Base-by-base conservation (phyloP, 768 basidiomycete genomes). In the Gloeopeniophorella convolvens region DNA sequence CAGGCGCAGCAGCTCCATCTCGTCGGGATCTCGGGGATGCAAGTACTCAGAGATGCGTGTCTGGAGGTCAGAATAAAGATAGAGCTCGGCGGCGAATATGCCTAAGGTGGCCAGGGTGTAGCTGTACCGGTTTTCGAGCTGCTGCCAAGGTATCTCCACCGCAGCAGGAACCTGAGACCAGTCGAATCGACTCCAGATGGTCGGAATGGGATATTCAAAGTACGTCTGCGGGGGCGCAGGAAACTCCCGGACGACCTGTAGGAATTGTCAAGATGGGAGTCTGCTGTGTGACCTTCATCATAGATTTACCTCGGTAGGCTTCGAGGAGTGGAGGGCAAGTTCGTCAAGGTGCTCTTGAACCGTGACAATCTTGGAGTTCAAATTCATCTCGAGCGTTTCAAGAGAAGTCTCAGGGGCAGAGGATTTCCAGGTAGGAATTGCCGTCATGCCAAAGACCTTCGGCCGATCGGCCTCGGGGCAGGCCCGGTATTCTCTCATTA, bases 381-480 rank as follows among this genome's bases (percentile, higher is more conserved):
- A 58, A 57, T 85, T 89, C 35, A 70, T 68, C 63, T 93, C 88
- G 3, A 91, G 69, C 0, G 72, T 71, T 18, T 69, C 62, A 16
- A 94, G 67, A 3, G 86, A 85, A 20, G 75, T 75, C 16, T 69
- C 64, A 0, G 88, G 80, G 45, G 89, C 77, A 55, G 78, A 83
- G 11, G 79, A 74, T 55, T 88, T 86, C 84, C 85, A 90, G 21
- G 91, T 80, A 0, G 91, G 91, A 15, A 88, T 91, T 0, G 92
- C 92, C 0, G 92, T 94, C 83, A 95, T 86, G 3, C 92, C 92
- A 53, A 94, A 89, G n/a, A 95, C 73, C 62, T 87, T 90, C 9
- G 89, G 87, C n/a, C 84, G 72, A 16, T 68, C 59, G 1, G 59
- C 42, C 23, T 34, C 59, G 33, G 67, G 72, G 36, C 63, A 70